A percentile compares a stretch with the other conserved stretches of the same genome.
These are phyloP conservation scores for Heterobasidion annosum DNA, from an alignment of 1,284 basidiomycete species.

Conservation along the genomic window DNA sequence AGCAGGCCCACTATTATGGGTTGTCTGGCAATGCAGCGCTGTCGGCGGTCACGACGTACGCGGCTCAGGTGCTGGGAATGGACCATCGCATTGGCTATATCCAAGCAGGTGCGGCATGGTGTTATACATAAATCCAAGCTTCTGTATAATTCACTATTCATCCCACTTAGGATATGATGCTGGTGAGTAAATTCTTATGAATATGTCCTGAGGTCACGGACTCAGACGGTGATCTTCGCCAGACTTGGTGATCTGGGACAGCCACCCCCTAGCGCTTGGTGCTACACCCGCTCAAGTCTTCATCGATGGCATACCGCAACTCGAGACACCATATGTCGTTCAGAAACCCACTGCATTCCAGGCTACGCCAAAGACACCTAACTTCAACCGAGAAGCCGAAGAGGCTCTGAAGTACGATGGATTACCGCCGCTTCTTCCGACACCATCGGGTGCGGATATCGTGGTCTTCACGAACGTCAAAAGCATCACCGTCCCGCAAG, in stretches of 20 bases:
- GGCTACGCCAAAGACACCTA: constrained; percentile 43
- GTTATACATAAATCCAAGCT: background rate
- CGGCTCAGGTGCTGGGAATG: constrained; percentile 70
- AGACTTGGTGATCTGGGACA: constrained; percentile 89
- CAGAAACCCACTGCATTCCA: constrained; percentile 43
- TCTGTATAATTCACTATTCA: background rate
- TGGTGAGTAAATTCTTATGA: constrained; percentile 18
- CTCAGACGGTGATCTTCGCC: background rate
- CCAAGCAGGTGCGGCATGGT: constrained; percentile 16
- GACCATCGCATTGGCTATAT: constrained; percentile 79
- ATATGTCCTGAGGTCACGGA: background rate
- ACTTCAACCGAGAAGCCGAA: constrained; percentile 51
- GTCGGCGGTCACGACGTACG: constrained; percentile 68
- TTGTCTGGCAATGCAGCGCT: constrained; percentile 52
- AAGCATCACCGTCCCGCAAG: constrained; percentile 25
- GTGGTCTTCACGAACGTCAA: constrained; percentile 55
- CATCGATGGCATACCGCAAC: constrained; percentile 60
- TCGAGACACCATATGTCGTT: constrained; percentile 29
- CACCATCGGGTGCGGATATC: constrained; percentile 20
- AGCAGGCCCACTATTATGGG: constrained; percentile 32
- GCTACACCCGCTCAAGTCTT: constrained; percentile 64
- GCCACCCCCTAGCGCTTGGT: constrained; percentile 71
- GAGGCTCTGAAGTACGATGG: constrained; percentile 51
- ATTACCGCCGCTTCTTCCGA: constrained; percentile 47
- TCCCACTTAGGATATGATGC: constrained; percentile 28